Percentiles rank a stretch among this genome's conserved stretches.
Conservation (phyloP, 108 stramenopile genomes). For the Pseudonitzschia multiseries region DNA sequence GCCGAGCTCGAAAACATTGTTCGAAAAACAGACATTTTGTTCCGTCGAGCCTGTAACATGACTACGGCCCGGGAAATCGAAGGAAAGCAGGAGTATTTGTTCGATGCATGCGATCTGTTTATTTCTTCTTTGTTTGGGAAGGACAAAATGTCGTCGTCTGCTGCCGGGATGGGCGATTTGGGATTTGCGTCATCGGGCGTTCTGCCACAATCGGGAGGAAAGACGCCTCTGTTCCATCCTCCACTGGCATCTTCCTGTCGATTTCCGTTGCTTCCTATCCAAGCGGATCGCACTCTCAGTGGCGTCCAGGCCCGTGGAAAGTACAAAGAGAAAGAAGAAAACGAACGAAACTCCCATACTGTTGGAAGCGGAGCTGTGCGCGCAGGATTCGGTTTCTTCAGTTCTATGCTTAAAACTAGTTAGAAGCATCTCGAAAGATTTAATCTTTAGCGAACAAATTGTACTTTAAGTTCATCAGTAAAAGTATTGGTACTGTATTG, state of each 20-base stretch:
- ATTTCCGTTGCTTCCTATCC: constrained; percentile 79
- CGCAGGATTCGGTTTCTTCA: constrained; percentile 74
- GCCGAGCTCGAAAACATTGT: constrained; percentile 15
- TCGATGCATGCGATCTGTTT: constrained; percentile 67
- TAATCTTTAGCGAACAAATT: no score
- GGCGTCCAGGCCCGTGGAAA: constrained; percentile 79
- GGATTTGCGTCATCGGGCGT: constrained; percentile 3
- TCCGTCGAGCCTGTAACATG: constrained; percentile 15
- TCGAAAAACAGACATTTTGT: constrained; percentile 23
- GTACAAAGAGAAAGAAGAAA: constrained; percentile 49
- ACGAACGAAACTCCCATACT: constrained; percentile 27
- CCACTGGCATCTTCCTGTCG: constrained; percentile 77
- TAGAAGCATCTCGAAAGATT: constrained; percentile 27
- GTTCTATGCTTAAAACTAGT: constrained; percentile 79
- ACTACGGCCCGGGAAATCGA: constrained; percentile 29
- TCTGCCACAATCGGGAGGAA: neutral
- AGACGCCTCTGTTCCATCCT: constrained; percentile 51
- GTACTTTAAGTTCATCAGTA: no score
- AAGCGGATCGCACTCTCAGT: constrained; percentile 77
- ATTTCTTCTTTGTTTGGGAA: constrained; percentile 75
- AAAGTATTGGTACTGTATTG: neutral
- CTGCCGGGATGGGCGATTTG: constrained; percentile 24
- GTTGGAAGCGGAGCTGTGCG: constrained; percentile 65
- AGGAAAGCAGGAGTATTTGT: constrained; percentile 56
- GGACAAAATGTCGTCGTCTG: constrained; percentile 23